Conservation (phyloP, 192 early-diverging fungal genomes). For the Coemansia sp. region DNA sequence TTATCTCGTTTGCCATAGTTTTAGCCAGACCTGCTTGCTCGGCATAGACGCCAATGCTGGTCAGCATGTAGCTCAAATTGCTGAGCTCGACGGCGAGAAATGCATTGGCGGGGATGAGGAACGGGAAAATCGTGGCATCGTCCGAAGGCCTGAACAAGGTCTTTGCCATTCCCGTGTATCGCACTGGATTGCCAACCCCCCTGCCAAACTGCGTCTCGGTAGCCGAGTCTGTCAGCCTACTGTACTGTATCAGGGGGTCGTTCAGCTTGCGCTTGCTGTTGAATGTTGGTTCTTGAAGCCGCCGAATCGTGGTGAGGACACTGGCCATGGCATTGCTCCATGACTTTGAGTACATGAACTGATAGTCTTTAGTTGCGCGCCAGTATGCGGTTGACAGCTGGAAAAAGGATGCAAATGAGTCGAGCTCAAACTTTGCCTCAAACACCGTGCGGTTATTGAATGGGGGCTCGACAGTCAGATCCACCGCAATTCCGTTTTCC, state of each 20-base stretch:
- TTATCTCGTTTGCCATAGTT: constrained; percentile 53
- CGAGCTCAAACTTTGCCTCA: constrained; percentile 72
- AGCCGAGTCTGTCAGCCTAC: constrained; percentile 15
- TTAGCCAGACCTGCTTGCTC: constrained; percentile 48
- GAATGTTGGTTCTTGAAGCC: constrained; percentile 47
- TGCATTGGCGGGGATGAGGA: constrained; percentile 52
- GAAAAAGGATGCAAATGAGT: constrained; percentile 69
- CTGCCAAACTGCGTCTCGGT: constrained; percentile 51
- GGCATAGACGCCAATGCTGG: constrained; percentile 14
- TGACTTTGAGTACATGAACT: constrained; percentile 29
- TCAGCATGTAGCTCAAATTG: constrained; percentile 51
- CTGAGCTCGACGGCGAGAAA: constrained; percentile 63
- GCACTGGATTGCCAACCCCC: constrained; percentile 42
- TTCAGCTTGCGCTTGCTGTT: constrained; percentile 10
- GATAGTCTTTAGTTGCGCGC: constrained; percentile 50
- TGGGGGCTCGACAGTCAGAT: constrained; percentile 22
- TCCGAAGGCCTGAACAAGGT: constrained; percentile 49
- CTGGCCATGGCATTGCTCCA: constrained; percentile 58
- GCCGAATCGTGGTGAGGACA: constrained; percentile 44
- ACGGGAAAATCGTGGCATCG: constrained; percentile 46
- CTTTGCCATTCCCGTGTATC: constrained; percentile 48
- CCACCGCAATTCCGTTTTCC: constrained; percentile 30
- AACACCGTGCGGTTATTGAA: constrained; percentile 36
- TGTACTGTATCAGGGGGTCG: constrained; percentile 15
- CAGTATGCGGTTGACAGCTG: constrained; percentile 61